Conservation (phyloP, 2,329 filamentous ascomycete genomes). For the Trichoderma harzianum region DNA sequence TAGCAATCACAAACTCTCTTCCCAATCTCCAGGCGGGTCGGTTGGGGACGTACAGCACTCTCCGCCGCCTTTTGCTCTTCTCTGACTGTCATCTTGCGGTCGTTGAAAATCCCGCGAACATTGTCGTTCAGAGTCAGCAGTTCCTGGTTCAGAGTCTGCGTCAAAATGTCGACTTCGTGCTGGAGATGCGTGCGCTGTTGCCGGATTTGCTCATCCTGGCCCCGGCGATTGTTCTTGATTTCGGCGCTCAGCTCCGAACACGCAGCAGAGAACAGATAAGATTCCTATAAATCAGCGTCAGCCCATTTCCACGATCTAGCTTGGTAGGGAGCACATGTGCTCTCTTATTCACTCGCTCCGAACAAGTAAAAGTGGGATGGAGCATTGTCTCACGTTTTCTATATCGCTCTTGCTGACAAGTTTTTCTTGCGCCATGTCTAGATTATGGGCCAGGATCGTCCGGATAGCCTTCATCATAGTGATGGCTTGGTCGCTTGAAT, state of each 20-base stretch:
- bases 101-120: slow-evolving; percentile 93
- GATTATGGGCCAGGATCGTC: slow-evolving; percentile 69
- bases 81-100: slow-evolving; percentile 86
- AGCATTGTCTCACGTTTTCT: slow-evolving; percentile 60
- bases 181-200: slow-evolving; percentile 82
- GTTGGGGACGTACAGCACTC: slow-evolving; percentile 56
- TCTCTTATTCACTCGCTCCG: neutral
- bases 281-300: slow-evolving; percentile 50
- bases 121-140: slow-evolving; percentile 78
- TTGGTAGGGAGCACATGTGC: neutral
- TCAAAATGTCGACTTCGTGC: slow-evolving; percentile 91
- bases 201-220: slow-evolving; percentile 75
- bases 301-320: neutral
- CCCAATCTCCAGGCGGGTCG: neutral
- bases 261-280: slow-evolving; percentile 89
- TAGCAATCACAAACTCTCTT: neutral
- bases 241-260: slow-evolving; percentile 90
- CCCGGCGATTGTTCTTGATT: slow-evolving; percentile 71
- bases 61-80: slow-evolving; percentile 85
- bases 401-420: slow-evolving; percentile 88
- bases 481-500: slow-evolving; percentile 70
- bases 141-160: slow-evolving; percentile 82
- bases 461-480: slow-evolving; percentile 92
- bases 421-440: slow-evolving; percentile 74
- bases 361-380: neutral